Evolutionary conservation across 129 eudicot species (phyloP), one percentile per base, ranked within the genome.

Genomic region (Flaveria trinervia): DNA sequence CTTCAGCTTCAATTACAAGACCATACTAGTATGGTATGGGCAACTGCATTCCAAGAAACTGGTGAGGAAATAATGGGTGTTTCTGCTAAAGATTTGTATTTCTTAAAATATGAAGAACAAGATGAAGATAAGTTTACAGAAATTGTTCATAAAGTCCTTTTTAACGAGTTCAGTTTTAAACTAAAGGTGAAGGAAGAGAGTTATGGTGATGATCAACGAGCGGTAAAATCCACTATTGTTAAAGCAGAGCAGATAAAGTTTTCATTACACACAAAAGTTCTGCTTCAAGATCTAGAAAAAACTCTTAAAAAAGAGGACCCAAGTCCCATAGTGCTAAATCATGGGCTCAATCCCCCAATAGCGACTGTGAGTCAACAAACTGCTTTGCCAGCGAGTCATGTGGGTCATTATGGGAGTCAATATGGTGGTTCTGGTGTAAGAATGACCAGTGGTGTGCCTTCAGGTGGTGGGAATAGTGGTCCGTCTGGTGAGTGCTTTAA

Each of bases 101-200:
- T 28, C 15, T 1, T 91, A 82, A 94, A 86, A 81, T 17, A 84
- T 7, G 96, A 90, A 73, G 88, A 85, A 33, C 89, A 87, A 59
- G 94, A 87, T 39, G 97, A 91, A 16, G 93, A 91, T 26, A 83
- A 46, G 80, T 86, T 91, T 74, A 26, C 74, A 43, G 94, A 89
- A 73, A 67, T 68, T 9, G 45, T 89, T 18, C 86, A 81, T 22
- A 84, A 77, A 62, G 86, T 36, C 7, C 79, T 89, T 26, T 88
- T 77, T 65, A 70, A 26, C 8, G 85, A 86, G 71, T 91, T 78
- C 36, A 23, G 68, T 55, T 89, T 91, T 67, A 91, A 84, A 84
- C 84, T 94, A 83, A 94, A 83, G 68, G 93, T 94, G 83, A 91
- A 94, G 84, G 99, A 89, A 77, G 96, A 89, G 89, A 81, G 78